phyloP scores from a whole-genome alignment of 2,329 filamentous ascomycete species.

The Parascedosporium putredinis region DNA sequence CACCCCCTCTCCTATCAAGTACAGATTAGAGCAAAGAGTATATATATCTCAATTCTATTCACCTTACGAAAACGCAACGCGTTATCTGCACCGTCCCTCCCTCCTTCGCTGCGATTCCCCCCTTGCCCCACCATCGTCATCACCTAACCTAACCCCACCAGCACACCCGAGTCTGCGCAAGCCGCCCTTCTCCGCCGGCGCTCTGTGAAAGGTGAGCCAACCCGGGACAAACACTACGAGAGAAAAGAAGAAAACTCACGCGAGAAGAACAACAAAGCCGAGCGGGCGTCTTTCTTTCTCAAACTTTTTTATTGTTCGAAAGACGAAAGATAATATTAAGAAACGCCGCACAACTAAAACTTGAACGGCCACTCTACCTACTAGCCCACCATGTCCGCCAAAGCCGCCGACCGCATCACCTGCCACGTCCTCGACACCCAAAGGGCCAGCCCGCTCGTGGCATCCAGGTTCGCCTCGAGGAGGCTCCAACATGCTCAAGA shows the following conservation, averaged over 20 bases:
- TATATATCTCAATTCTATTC: too few relatives aligned
- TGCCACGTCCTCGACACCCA: conserved; percentile 81
- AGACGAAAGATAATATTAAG: too few relatives aligned
- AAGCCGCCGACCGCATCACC: conserved; percentile 55
- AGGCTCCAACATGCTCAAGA: conserved; percentile 19
- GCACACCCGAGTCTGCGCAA: neutral
- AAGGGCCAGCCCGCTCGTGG: conserved; percentile 56
- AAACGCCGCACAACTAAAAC: too few relatives aligned
- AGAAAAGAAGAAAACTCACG: neutral
- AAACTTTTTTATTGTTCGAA: too few relatives aligned
- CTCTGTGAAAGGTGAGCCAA: neutral
- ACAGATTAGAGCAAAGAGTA: conserved; percentile 1
- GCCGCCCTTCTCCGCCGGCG: neutral
- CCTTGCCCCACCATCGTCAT: neutral
- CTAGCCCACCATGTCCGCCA: conserved; percentile 18
- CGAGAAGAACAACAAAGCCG: too few relatives aligned
- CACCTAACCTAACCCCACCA: neutral
- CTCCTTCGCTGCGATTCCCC: neutral
- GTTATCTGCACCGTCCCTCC: neutral
- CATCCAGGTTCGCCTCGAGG: conserved; percentile 56
- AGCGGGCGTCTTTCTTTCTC: too few relatives aligned
- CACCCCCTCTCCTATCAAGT: neutral
- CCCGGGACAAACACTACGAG: neutral
- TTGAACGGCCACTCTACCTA: too few relatives aligned
- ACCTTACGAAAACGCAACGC: neutral